Percentiles rank a stretch among this genome's conserved stretches.
phyloP scores from a whole-genome alignment of 1,284 basidiomycete genomes.

The Fomitopsis betulina region DNA sequence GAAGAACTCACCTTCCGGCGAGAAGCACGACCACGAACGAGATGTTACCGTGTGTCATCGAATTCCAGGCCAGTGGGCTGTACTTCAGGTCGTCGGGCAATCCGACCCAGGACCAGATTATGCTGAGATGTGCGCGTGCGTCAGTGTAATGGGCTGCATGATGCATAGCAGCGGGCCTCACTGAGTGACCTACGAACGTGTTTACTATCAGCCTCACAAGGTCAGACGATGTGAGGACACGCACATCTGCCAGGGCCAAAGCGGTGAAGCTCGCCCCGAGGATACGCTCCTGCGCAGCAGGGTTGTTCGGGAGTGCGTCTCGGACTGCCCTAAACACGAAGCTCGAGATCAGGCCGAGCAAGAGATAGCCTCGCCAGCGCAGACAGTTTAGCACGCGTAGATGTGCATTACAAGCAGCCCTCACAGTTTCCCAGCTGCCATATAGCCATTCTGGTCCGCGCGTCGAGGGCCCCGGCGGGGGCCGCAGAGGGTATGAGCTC shows the following conservation, averaged over 20 bases:
- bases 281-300: slow-evolving; percentile 64
- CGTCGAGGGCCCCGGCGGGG: slow-evolving; percentile 34
- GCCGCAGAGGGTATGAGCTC: slow-evolving; percentile 53
- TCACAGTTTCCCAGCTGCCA: slow-evolving; percentile 71
- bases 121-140: slow-evolving; percentile 35
- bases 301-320: slow-evolving; percentile 55
- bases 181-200: slow-evolving; percentile 43
- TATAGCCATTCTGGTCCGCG: slow-evolving; percentile 59
- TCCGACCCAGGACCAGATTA: slow-evolving; percentile 49
- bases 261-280: slow-evolving; percentile 60
- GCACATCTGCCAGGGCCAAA: slow-evolving; percentile 68
- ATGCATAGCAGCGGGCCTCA: slow-evolving; percentile 32
- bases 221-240: slow-evolving; percentile 25
- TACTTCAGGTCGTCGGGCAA: slow-evolving; percentile 56
- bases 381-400: not conserved
- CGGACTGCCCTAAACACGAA: slow-evolving; percentile 68
- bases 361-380: slow-evolving; percentile 53
- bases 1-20: slow-evolving; percentile 42
- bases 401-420: slow-evolving; percentile 11
- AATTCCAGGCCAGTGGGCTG: slow-evolving; percentile 54
- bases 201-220: not conserved
- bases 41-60: slow-evolving; percentile 73
- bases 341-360: slow-evolving; percentile 62
- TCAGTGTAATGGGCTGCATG: not conserved
- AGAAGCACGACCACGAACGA: slow-evolving; percentile 56